Evolutionary conservation across 106 monocot genomes (phyloP).

Genomic region (Iris macrosiphon): DNA sequence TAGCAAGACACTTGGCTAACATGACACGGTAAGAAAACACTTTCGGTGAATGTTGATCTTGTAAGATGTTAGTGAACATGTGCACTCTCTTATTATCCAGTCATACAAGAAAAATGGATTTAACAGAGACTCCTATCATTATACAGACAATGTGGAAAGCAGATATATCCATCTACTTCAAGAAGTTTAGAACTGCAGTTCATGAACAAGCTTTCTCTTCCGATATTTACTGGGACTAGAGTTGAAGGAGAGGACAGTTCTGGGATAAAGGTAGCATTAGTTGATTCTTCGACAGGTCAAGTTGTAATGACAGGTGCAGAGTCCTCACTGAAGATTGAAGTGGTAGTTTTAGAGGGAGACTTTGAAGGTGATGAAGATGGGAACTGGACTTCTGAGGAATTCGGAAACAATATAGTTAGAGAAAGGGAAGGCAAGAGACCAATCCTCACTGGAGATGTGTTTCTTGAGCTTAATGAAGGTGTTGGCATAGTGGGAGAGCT

Average conservation of each 20-base stretch:
- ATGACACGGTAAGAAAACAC: conserved; percentile 49
- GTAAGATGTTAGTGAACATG: background rate
- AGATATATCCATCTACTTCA: conserved; percentile 49
- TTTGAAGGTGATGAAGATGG: conserved; percentile 71
- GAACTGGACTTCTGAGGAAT: conserved; percentile 73
- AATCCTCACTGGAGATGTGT: conserved; percentile 65
- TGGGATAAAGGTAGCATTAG: conserved; percentile 39
- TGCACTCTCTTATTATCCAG: background rate
- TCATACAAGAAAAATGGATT: conserved; percentile 4
- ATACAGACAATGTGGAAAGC: conserved; percentile 58
- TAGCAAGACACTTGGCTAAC: conserved; percentile 47
- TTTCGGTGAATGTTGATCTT: background rate
- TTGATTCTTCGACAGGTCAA: conserved; percentile 48
- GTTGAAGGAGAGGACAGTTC: conserved; percentile 71
- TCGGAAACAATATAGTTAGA: conserved; percentile 78
- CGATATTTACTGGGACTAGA: conserved; percentile 82
- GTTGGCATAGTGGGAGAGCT: conserved; percentile 64
- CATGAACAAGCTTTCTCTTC: conserved; percentile 64
- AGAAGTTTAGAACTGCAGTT: conserved; percentile 68
- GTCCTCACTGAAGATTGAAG: conserved; percentile 74
- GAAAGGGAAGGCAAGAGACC: conserved; percentile 88
- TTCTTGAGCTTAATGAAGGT: conserved; percentile 56
- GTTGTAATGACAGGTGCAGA: conserved; percentile 46
- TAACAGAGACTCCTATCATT: conserved; percentile 10
- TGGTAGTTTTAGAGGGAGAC: conserved; percentile 94